These are phyloP conservation scores for Exophiala phaeomuriformis DNA, from an alignment of 2,329 filamentous ascomycete species.

Conservation along the genomic window DNA sequence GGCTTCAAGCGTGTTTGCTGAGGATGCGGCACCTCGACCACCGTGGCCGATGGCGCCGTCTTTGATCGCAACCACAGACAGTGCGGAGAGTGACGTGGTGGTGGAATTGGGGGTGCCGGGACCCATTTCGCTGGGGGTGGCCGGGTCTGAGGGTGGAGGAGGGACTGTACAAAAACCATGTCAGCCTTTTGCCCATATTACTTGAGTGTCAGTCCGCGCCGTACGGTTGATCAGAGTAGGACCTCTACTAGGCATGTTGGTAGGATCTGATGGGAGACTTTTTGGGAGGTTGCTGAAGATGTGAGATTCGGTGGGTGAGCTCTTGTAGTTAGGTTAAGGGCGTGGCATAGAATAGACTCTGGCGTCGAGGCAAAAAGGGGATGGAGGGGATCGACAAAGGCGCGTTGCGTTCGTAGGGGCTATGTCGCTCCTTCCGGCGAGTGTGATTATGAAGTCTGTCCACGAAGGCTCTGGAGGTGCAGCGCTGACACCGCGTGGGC, in stretches of 20 bases:
- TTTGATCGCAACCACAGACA: constrained; percentile 93
- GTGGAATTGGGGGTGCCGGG: constrained; percentile 93
- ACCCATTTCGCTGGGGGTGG: constrained; percentile 75
- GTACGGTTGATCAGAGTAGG: constrained; percentile 23
- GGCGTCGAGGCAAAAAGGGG: background rate
- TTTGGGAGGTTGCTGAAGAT: background rate
- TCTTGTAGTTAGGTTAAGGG: background rate
- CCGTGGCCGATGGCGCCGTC: constrained; percentile 79
- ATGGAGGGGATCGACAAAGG: background rate
- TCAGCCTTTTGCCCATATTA: constrained; percentile 32
- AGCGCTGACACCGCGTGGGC: too few species aligned
- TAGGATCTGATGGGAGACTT: background rate
- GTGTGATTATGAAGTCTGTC: too few species aligned
- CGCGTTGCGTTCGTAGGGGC: too few species aligned
- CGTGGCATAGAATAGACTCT: too few species aligned
- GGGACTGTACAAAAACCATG: constrained; percentile 77
- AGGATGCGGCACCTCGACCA: constrained; percentile 51
- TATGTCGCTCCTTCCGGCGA: too few species aligned
- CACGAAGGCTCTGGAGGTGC: too few species aligned
- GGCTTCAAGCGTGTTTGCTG: constrained; percentile 71
- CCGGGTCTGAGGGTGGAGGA: constrained; percentile 70
- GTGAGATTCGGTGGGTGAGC: background rate
- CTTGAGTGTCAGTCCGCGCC: background rate
- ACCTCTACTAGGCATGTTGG: constrained; percentile 22
- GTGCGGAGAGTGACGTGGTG: constrained; percentile 81